Evolutionary conservation across 768 basidiomycete species (phyloP), one percentile per base, ranked within the genome.

Genomic region (Cystofilobasidium ferigula): DNA sequence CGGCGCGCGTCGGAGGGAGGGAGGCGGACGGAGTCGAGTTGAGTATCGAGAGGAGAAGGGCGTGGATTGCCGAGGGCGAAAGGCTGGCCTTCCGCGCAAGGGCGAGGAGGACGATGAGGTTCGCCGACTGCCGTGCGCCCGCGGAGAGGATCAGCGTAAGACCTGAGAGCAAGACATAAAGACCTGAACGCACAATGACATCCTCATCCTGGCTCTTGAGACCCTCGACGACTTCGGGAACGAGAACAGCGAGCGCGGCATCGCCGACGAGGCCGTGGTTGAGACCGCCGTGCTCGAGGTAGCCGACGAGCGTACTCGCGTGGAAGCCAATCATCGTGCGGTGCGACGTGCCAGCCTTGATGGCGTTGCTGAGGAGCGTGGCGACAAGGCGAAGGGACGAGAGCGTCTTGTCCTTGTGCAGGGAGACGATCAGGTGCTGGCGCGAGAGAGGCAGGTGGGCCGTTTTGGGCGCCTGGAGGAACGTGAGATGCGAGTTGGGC

Each of bases 321-420:
- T 89, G 88, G 77, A 97, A 97, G 0, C 85, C 84, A 51, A 90
- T 75, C 20, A 98, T 77, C 0, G 86, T 82, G 42, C 85, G 85
- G 73, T 94, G 85, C 58, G 68, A 74, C 3, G 71, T 73, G 20
- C 72, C 69, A 14, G 73, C 75, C 69, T 77, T 71, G 71, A 83
- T 63, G 13, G 76, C 74, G 13, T 69, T 68, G 0, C 87, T 85
- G 2, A 94, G 80, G 18, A 94, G 75, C 6, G 79, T 78, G 1
- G 83, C 77, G 9, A 89, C 78, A 69, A 88, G 87, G 24, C 86
- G 85, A 6, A 90, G 82, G 6, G 91, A 77, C 35, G 87, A 68
- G 13, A 75, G 66, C 9, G 76, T 75, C n/a, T 70, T 70, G 60
- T 77, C 76, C 59, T 72, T 72, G 16, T 73, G 67, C 2, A 74